Evolutionary conservation across 2,329 filamentous ascomycete species (phyloP).

Genomic region (Aquanectria penicillioides): DNA sequence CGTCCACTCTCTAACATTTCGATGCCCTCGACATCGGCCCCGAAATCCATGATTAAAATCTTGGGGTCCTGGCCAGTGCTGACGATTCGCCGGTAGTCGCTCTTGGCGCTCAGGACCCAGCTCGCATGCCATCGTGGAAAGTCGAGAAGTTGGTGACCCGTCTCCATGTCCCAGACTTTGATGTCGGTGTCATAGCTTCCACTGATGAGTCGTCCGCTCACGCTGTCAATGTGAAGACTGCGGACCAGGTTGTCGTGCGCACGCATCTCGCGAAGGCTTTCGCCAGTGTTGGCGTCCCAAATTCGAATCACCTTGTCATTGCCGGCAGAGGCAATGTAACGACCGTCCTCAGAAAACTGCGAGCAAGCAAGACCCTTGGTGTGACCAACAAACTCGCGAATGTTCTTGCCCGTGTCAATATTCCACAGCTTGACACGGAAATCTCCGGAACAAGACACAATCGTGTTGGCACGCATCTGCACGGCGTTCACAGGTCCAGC

Average conservation of each 20-base stretch:
- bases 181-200: conserved; percentile 96
- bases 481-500: conserved; percentile 95
- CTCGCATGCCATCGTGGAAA: conserved; percentile 96
- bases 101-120: conserved; percentile 97
- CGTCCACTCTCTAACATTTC: conserved; percentile 63
- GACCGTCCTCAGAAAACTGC: conserved; percentile 95
- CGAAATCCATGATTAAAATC: conserved; percentile 95
- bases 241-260: conserved; percentile 90
- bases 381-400: conserved; percentile 90
- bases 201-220: conserved; percentile 86
- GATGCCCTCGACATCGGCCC: conserved; percentile 66
- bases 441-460: conserved; percentile 94
- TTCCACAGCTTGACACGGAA: conserved; percentile 96
- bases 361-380: conserved; percentile 95
- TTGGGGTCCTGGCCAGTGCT: conserved; percentile 95
- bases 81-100: conserved; percentile 93
- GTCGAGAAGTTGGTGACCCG: conserved; percentile 80
- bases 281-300: conserved; percentile 92
- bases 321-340: conserved; percentile 90
- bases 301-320: conserved; percentile 97
- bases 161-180: conserved; percentile 90
- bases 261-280: conserved; percentile 80
- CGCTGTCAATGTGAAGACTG: conserved; percentile 88
- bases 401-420: conserved; percentile 84
- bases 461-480: conserved; percentile 90